phyloP scores from a whole-genome alignment of 768 basidiomycete species.

The Tephrocybe sp. region DNA sequence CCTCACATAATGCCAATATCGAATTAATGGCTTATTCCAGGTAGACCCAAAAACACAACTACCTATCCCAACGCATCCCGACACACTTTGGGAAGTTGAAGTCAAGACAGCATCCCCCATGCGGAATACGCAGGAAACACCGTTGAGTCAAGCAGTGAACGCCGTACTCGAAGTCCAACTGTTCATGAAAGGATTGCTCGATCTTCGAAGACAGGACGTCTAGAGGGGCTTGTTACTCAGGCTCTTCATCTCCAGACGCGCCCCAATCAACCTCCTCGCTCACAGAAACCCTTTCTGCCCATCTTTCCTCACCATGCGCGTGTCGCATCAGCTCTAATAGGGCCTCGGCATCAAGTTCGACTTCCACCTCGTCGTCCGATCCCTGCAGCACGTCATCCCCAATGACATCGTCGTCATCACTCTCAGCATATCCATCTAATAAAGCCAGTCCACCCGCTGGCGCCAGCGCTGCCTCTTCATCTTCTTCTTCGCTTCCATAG shows the following conservation, averaged over 20 bases:
- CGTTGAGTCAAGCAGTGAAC: conserved; percentile 66
- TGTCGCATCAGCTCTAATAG: conserved; percentile 41
- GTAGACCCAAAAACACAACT: conserved; percentile 73
- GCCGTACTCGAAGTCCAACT: conserved; percentile 79
- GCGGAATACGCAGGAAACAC: conserved; percentile 74
- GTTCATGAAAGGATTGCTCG: conserved; percentile 81
- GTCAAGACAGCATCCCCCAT: conserved; percentile 81
- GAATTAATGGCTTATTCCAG: conserved; percentile 32
- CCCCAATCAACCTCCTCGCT: conserved; percentile 55
- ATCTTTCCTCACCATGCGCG: conserved; percentile 25
- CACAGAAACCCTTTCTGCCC: conserved; percentile 23
- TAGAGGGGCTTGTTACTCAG: conserved; percentile 27
- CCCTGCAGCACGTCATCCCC: conserved; percentile 26
- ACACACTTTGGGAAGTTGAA: conserved; percentile 86
- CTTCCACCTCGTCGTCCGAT: conserved; percentile 21
- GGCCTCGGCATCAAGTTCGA: conserved; percentile 35
- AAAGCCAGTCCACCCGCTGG: conserved; percentile 32
- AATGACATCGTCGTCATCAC: conserved; percentile 34
- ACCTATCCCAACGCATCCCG: conserved; percentile 73
- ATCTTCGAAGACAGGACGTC: conserved; percentile 71
- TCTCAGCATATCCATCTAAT: conserved; percentile 45
- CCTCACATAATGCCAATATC: neutral
- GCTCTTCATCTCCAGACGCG: conserved; percentile 31
- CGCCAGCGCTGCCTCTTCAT: conserved; percentile 28
- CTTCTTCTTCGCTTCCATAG: conserved; percentile 54